Evolutionary conservation across 2,329 filamentous ascomycete species (phyloP).

Genomic region (Nannizziopsis barbatae): DNA sequence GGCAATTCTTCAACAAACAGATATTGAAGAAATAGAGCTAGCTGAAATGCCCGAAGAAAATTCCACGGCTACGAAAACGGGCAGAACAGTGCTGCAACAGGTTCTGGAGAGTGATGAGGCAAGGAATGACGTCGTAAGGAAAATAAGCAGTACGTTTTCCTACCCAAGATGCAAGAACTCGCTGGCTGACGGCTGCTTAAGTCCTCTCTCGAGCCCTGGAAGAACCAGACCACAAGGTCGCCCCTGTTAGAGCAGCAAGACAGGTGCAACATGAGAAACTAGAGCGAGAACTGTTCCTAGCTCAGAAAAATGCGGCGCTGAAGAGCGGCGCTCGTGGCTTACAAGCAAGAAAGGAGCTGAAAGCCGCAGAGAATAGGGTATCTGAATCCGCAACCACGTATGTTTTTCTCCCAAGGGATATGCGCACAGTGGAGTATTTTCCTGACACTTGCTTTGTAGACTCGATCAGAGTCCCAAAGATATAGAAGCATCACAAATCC

Average conservation of each 20-base stretch:
- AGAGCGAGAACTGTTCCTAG: constrained; percentile 52
- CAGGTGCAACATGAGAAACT: constrained; percentile 52
- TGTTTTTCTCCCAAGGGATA: not conserved
- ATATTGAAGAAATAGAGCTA: constrained; percentile 23
- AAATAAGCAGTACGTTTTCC: constrained; percentile 45
- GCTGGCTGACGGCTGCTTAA: constrained; percentile 14
- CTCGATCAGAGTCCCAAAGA: constrained; percentile 45
- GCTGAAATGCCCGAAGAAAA: not conserved
- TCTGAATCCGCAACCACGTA: constrained; percentile 46
- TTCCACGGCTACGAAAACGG: not conserved
- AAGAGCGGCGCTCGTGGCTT: constrained; percentile 65
- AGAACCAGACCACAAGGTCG: constrained; percentile 42
- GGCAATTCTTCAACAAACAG: constrained; percentile 59
- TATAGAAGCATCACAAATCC: constrained; percentile 47
- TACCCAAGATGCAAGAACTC: not conserved
- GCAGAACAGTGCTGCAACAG: constrained; percentile 51
- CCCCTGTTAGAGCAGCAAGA: constrained; percentile 51
- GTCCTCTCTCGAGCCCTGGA: constrained; percentile 53
- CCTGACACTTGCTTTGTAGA: constrained; percentile 12
- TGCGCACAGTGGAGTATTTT: not conserved
- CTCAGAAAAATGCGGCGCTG: constrained; percentile 61
- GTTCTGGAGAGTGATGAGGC: constrained; percentile 47
- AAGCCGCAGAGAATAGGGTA: constrained; percentile 56
- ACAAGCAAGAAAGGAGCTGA: constrained; percentile 64
- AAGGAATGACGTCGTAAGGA: constrained; percentile 46